Evolutionary conservation across 371 early-diverging fungal genomes (phyloP), one percentile per base, ranked within the genome.

Genomic region (Rhizopus delemar): DNA sequence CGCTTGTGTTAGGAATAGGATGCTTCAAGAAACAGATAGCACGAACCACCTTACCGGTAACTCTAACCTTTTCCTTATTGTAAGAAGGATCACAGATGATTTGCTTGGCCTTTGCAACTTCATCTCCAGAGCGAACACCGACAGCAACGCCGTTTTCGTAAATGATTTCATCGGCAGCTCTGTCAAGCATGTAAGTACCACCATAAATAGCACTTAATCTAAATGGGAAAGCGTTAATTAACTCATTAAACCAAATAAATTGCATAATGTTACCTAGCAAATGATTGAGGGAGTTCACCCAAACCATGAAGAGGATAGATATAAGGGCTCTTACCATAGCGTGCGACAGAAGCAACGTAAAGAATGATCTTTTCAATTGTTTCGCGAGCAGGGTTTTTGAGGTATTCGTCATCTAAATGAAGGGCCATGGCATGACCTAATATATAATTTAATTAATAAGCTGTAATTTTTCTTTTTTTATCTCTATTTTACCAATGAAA

Each of bases 261-360:
- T 53, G 13, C 35, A 43, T 43, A 11, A 43, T n/a, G n/a, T 51
- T 53, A 62, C 56, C 43, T 41, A 29, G 68, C 63, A 53, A 66
- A 51, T 12, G 97, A 94, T 81, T 99, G 99, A 41, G 99, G 99
- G 48, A 99, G 86, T 68, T 99, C 99, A 59, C 99, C 99, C 51
- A 99, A 84, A 50, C 99, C 99, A 69, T 98, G 98, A 59, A 96
- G 82, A 59, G 99, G 99, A 77, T 99, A 99, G 70, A 99, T 94
- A 81, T 98, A 99, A n/a, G 99, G 99, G 65, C 93, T 93, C 82
- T 94, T 93, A 65, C 99, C 97, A 70, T 94, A 95, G 50, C 94
- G 87, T n/a, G 93, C 89, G 66, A 99, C 85, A 22, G 99, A 99
- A 39, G 86, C 88, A 63, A 95, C 90, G 74, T 99, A 99, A 60